Evolutionary conservation across 2,329 filamentous ascomycete species (phyloP).

Genomic region (Exophiala sideris): DNA sequence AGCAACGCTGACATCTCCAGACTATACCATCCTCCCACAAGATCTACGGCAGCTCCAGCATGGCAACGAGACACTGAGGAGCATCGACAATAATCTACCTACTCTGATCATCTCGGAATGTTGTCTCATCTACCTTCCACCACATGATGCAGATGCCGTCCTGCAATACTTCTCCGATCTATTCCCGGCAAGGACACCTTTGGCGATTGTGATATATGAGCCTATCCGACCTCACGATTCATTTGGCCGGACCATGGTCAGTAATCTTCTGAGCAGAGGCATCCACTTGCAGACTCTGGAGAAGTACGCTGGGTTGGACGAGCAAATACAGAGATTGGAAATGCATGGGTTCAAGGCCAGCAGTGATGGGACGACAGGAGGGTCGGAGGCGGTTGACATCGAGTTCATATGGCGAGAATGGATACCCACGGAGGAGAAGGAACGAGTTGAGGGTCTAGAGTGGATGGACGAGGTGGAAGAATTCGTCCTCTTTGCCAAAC

Average conservation of each 20-base stretch:
- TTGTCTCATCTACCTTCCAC: conserved; percentile 83
- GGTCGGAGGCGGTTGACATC: conserved; percentile 57
- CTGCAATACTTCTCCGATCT: conserved; percentile 63
- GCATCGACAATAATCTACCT: conserved; percentile 59
- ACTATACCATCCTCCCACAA: conserved; percentile 58
- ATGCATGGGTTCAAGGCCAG: conserved; percentile 59
- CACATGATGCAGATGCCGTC: conserved; percentile 60
- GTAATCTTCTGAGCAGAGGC: conserved; percentile 76
- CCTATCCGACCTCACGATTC: conserved; percentile 78
- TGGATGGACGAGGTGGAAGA: conserved; percentile 95
- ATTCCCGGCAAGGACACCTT: conserved; percentile 43
- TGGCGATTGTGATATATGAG: conserved; percentile 77
- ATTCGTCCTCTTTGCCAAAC: conserved; percentile 78
- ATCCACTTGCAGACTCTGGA: conserved; percentile 82
- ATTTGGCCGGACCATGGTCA: conserved; percentile 89
- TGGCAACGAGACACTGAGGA: conserved; percentile 26
- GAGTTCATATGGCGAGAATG: conserved; percentile 74
- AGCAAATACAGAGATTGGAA: conserved; percentile 66
- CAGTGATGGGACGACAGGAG: conserved; percentile 30
- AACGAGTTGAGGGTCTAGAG: conserved; percentile 73
- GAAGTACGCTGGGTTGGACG: conserved; percentile 63
- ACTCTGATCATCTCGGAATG: conserved; percentile 92
- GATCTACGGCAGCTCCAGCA: conserved; percentile 64
- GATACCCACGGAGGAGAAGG: conserved; percentile 68
- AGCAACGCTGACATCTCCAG: conserved; percentile 44